Conservation (phyloP, 768 basidiomycete species). For the Leccinum arenicola region DNA sequence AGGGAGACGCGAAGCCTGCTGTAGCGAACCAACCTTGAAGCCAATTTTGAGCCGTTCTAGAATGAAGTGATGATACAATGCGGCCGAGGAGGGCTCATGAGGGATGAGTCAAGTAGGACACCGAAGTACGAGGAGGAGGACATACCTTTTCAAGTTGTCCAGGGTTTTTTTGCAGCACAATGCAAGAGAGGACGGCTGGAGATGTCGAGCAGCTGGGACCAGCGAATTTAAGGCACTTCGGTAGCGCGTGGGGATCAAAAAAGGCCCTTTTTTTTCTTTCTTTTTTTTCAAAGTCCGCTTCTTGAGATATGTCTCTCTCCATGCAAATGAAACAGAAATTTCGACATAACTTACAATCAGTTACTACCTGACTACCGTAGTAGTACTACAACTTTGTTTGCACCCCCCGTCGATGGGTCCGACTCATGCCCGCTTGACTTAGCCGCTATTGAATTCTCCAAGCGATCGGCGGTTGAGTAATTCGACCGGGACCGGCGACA, state of each 20-base stretch:
- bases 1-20: conserved; percentile 15
- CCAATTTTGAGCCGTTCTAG: conserved; percentile 75
- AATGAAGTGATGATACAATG: conserved; percentile 81
- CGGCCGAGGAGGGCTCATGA: conserved; percentile 43
- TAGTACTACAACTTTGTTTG: background rate
- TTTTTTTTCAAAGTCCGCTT: conserved; percentile 37
- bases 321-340: background rate
- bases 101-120: background rate
- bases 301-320: conserved; percentile 10
- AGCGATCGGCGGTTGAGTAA: conserved; percentile 9
- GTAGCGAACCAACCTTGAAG: conserved; percentile 52
- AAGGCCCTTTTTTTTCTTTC: conserved; percentile 30
- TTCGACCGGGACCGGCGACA: conserved; percentile 14
- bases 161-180: conserved; percentile 28
- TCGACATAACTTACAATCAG: background rate
- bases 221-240: conserved; percentile 41
- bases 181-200: conserved; percentile 31
- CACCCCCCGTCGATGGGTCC: background rate
- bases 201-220: conserved; percentile 29
- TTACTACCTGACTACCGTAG: background rate
- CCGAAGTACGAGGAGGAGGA: conserved; percentile 20
- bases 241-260: conserved; percentile 40
- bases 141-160: conserved; percentile 44
- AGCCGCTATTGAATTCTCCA: background rate
- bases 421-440: background rate